Evolutionary conservation across 768 basidiomycete species (phyloP).

Genomic region (Tylopilus rubrobrunneus): DNA sequence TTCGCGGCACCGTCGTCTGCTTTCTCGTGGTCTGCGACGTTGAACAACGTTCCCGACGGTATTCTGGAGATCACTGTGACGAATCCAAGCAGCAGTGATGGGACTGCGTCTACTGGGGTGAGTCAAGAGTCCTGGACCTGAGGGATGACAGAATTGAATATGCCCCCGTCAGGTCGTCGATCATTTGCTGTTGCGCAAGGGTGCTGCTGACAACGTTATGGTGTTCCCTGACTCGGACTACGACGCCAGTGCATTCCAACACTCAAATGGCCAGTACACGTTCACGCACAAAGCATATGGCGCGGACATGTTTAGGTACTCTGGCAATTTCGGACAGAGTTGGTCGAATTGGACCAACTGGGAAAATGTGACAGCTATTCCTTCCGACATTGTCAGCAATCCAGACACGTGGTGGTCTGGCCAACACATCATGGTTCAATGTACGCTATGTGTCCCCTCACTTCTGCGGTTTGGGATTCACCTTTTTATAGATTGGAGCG

Average conservation of each 20-base stretch:
- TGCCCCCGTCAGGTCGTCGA: conserved; percentile 50
- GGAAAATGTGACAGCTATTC: conserved; percentile 69
- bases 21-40: conserved; percentile 74
- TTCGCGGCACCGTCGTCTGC: conserved; percentile 52
- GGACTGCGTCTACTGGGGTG: conserved; percentile 53
- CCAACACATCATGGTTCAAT: conserved; percentile 85
- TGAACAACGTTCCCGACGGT: conserved; percentile 77
- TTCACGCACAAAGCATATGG: conserved; percentile 83
- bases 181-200: conserved; percentile 80
- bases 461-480: not conserved
- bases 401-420: conserved; percentile 68
- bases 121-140: conserved; percentile 18
- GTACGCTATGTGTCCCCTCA: conserved; percentile 38
- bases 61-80: conserved; percentile 69
- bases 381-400: conserved; percentile 49
- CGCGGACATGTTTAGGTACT: conserved; percentile 84
- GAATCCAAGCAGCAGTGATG: conserved; percentile 44
- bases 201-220: conserved; percentile 68
- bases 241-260: conserved; percentile 53
- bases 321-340: conserved; percentile 79
- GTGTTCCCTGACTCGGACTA: conserved; percentile 87
- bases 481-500: conserved; percentile 66
- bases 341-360: conserved; percentile 81
- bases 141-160: conserved; percentile 1
- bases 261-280: conserved; percentile 60